Evolutionary conservation across 495 filamentous ascomycete species (phyloP).

Genomic region (Immersiella caudata): DNA sequence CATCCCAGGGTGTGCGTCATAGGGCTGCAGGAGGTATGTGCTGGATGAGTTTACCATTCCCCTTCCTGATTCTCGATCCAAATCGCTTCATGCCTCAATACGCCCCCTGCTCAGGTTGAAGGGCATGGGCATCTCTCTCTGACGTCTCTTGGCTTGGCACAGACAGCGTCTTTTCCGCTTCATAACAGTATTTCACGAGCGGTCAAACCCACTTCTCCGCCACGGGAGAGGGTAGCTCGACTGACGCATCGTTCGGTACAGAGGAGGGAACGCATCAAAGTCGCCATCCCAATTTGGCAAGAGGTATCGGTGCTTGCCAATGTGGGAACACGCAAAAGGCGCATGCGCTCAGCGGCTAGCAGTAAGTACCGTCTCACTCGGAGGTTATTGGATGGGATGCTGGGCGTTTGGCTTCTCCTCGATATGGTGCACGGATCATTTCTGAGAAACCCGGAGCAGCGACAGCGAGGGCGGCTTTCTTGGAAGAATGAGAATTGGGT

Average conservation of each 20-base stretch:
- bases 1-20: not conserved
- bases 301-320: not conserved
- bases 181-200: too few species aligned
- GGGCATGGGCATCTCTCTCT: too few species aligned
- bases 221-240: too few species aligned
- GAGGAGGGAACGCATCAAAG: not conserved
- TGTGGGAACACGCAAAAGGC: not conserved
- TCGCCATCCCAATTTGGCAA: not conserved
- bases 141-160: too few species aligned
- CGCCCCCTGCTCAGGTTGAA: too few species aligned
- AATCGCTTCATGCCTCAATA: too few species aligned
- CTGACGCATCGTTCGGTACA: not conserved
- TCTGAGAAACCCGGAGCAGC: not conserved
- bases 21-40: not conserved
- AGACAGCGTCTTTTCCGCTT: too few species aligned
- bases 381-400: not conserved
- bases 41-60: too few species aligned
- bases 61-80: too few species aligned
- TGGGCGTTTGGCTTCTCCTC: not conserved
- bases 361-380: not conserved
- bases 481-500: not conserved
- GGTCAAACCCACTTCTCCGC: too few species aligned
- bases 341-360: not conserved
- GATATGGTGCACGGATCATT: not conserved
- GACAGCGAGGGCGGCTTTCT: not conserved